phyloP scores from a whole-genome alignment of 2,329 filamentous ascomycete genomes.

The Shiraia bambusicola region DNA sequence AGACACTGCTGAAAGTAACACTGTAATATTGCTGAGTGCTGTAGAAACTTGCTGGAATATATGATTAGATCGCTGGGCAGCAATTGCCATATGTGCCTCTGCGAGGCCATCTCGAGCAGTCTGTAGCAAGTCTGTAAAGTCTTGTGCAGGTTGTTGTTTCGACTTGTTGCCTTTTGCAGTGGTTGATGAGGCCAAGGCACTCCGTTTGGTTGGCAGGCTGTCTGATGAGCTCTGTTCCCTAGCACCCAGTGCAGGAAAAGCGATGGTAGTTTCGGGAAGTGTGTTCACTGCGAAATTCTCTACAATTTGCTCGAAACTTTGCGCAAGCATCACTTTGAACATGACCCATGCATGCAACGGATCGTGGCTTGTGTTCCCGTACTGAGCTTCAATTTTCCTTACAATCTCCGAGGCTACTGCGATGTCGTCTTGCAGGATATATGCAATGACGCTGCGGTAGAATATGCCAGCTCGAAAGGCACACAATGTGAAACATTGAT shows the following conservation, averaged over 20 bases:
- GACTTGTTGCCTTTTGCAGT: constrained; percentile 18
- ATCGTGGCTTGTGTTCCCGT: constrained; percentile 45
- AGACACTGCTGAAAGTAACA: constrained; percentile 44
- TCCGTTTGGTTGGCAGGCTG: constrained; percentile 15
- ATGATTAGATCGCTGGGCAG: constrained; percentile 56
- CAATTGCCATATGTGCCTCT: constrained; percentile 60
- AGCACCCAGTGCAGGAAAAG: constrained; percentile 67
- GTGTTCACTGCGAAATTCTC: constrained; percentile 84
- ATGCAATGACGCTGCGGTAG: constrained; percentile 53
- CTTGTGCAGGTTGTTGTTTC: constrained; percentile 27
- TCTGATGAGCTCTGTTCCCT: constrained; percentile 33
- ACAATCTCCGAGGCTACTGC: constrained; percentile 31
- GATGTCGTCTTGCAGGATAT: constrained; percentile 36
- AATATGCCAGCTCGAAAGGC: constrained; percentile 53
- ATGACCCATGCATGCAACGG: constrained; percentile 59
- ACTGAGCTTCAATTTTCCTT: constrained; percentile 24
- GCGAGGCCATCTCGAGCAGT: constrained; percentile 67
- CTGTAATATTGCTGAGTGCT: constrained; percentile 40
- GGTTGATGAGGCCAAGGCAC: constrained; percentile 8
- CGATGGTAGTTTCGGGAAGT: constrained; percentile 88
- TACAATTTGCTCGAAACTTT: constrained; percentile 71
- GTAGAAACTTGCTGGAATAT: constrained; percentile 56
- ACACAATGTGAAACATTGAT: constrained; percentile 43
- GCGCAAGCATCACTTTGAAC: constrained; percentile 67
- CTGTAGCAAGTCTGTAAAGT: constrained; percentile 62